Evolutionary conservation across 148 eudicot genomes (phyloP).

Genomic region (Chenopodium berlandieri): DNA sequence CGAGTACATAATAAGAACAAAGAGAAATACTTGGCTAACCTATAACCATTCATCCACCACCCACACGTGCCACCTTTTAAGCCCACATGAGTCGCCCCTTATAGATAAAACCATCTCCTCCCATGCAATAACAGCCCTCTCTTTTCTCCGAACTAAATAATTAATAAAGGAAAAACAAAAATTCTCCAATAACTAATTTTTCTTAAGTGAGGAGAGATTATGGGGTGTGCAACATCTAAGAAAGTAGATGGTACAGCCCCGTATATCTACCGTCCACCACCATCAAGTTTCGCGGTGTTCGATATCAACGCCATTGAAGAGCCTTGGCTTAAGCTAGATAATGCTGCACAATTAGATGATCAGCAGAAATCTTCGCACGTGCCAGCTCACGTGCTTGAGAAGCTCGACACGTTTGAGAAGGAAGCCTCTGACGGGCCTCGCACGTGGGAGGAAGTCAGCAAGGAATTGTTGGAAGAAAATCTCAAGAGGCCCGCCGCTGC

Average conservation of each 20-base stretch:
- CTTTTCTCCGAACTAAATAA: too few relatives aligned
- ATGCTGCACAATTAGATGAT: constrained; percentile 14
- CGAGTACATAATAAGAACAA: too few relatives aligned
- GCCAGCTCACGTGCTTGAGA: constrained; percentile 63
- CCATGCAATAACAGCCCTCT: constrained; percentile 8
- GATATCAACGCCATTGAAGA: constrained; percentile 74
- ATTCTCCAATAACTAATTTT: background rate
- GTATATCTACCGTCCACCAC: constrained; percentile 62
- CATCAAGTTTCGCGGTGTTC: constrained; percentile 69
- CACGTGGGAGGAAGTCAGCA: constrained; percentile 94
- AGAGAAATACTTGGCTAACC: constrained; percentile 16
- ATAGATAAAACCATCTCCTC: background rate
- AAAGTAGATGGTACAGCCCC: constrained; percentile 42
- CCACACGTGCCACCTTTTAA: constrained; percentile 14
- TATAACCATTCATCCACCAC: constrained; percentile 20
- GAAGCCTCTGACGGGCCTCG: constrained; percentile 53
- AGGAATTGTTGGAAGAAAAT: constrained; percentile 53
- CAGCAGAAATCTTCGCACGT: constrained; percentile 43
- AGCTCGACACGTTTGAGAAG: constrained; percentile 60
- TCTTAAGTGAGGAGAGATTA: constrained; percentile 12
- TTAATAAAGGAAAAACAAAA: background rate
- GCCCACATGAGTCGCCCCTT: constrained; percentile 1
- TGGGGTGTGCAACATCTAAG: constrained; percentile 89
- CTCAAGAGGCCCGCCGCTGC: constrained; percentile 38
- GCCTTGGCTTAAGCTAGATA: constrained; percentile 69